These are phyloP conservation scores for Aspergillus panamensis DNA, from an alignment of 495 filamentous ascomycete species.

Conservation along the genomic window DNA sequence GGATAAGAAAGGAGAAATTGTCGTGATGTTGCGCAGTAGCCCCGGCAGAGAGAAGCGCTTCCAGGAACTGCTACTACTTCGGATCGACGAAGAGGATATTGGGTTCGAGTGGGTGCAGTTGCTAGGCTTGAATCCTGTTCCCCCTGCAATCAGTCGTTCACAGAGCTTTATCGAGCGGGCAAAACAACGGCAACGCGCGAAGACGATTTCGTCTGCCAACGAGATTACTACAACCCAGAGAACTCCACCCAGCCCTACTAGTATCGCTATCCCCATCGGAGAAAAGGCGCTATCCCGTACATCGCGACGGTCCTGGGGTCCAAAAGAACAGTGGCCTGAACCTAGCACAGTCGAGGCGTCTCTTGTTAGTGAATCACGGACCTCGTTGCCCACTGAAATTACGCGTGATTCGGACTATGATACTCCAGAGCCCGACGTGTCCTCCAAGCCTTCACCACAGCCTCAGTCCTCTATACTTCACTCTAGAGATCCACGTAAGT, in stretches of 20 bases:
- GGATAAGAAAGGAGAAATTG: constrained; percentile 63
- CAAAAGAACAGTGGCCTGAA: constrained; percentile 37
- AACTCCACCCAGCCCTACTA: constrained; percentile 51
- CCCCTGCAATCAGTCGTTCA: constrained; percentile 55
- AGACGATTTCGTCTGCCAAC: constrained; percentile 27
- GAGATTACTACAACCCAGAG: constrained; percentile 38
- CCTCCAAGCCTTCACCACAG: constrained; percentile 22
- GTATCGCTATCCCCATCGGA: constrained; percentile 70
- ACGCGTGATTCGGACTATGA: constrained; percentile 42
- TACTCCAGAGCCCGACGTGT: constrained; percentile 25
- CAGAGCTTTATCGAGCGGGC: constrained; percentile 51
- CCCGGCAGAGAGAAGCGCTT: constrained; percentile 52
- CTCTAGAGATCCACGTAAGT: constrained; percentile 25
- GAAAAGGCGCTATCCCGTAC: constrained; percentile 47
- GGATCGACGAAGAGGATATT: constrained; percentile 66
- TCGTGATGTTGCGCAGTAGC: constrained; percentile 73
- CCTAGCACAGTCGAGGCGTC: constrained; percentile 37
- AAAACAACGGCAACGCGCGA: constrained; percentile 35
- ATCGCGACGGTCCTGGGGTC: constrained; percentile 33
- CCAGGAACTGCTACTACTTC: constrained; percentile 76
- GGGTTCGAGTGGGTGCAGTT: constrained; percentile 86
- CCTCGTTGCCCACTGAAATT: constrained; percentile 33
- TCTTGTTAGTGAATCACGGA: constrained; percentile 27
- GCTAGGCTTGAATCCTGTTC: constrained; percentile 70
- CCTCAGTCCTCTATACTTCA: constrained; percentile 30